Conservation (phyloP, 75 land plant genomes). For the Pinus taeda region DNA sequence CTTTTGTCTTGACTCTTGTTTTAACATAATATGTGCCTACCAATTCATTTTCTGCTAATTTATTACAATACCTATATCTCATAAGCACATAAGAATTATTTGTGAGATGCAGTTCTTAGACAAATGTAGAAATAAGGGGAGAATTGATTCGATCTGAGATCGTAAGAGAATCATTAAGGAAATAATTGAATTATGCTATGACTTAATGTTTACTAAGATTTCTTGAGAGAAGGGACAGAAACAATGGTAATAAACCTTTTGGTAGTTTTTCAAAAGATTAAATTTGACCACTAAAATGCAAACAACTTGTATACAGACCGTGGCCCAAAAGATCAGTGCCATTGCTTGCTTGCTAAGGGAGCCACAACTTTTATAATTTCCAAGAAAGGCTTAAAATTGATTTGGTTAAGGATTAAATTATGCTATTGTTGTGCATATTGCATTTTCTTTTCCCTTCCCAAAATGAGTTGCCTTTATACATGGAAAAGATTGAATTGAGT, state of each 20-base stretch:
- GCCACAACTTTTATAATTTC: neutral
- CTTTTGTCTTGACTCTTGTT: neutral
- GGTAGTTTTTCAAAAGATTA: neutral
- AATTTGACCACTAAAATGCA: neutral
- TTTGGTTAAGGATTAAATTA: neutral
- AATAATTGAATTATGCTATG: too few relatives aligned
- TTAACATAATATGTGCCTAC: neutral
- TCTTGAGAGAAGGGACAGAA: too few relatives aligned
- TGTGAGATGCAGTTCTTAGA: too few relatives aligned
- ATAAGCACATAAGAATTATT: neutral
- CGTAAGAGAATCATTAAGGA: too few relatives aligned
- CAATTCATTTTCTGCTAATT: neutral
- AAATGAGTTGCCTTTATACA: neutral
- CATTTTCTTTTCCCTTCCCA: neutral
- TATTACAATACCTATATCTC: neutral
- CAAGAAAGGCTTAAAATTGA: neutral
- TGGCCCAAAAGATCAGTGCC: neutral
- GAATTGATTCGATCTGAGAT: too few relatives aligned
- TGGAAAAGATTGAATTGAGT: neutral
- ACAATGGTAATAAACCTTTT: too few relatives aligned
- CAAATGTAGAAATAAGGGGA: too few relatives aligned
- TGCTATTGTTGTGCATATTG: neutral
- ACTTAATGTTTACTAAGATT: too few relatives aligned
- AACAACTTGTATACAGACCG: neutral
- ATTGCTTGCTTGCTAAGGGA: neutral